Conservation (phyloP, 805 yeast species). For the Pichia gijzeniarum region DNA sequence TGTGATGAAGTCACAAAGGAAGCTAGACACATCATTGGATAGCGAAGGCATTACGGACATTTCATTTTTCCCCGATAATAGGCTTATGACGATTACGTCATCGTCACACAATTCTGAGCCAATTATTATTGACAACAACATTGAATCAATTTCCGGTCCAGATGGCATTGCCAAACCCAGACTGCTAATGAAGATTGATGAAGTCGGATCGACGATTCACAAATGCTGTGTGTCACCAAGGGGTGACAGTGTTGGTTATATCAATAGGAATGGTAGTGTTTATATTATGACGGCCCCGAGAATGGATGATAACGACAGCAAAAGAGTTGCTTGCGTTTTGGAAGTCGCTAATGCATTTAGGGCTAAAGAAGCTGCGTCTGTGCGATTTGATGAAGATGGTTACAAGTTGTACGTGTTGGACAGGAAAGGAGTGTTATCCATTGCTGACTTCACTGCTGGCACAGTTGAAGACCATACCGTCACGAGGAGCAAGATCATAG, state of each 20-base stretch:
- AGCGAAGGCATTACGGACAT: conserved; percentile 87
- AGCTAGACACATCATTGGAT: conserved; percentile 59
- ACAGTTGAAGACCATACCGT: conserved; percentile 64
- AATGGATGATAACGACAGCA: conserved; percentile 47
- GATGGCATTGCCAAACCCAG: conserved; percentile 52
- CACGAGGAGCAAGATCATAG: conserved; percentile 56
- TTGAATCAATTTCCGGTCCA: conserved; percentile 37
- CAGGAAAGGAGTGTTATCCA: conserved; percentile 69
- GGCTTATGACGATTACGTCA: conserved; percentile 46
- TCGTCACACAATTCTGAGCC: conserved; percentile 63
- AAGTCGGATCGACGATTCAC: conserved; percentile 77
- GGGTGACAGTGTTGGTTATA: conserved; percentile 77
- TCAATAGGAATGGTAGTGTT: conserved; percentile 73
- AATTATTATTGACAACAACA: conserved; percentile 57
- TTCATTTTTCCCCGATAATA: conserved; percentile 62
- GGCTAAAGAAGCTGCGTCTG: conserved; percentile 68
- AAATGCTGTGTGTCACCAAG: conserved; percentile 71
- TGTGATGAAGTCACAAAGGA: conserved; percentile 60
- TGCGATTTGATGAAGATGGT: conserved; percentile 74
- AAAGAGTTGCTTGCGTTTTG: conserved; percentile 61
- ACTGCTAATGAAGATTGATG: conserved; percentile 58
- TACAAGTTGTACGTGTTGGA: conserved; percentile 72
- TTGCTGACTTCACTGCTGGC: conserved; percentile 87
- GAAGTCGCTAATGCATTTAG: conserved; percentile 74
- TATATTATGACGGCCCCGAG: conserved; percentile 60